phyloP scores from a whole-genome alignment of 1,284 basidiomycete species.

The Lentinula novae-zelandiae region DNA sequence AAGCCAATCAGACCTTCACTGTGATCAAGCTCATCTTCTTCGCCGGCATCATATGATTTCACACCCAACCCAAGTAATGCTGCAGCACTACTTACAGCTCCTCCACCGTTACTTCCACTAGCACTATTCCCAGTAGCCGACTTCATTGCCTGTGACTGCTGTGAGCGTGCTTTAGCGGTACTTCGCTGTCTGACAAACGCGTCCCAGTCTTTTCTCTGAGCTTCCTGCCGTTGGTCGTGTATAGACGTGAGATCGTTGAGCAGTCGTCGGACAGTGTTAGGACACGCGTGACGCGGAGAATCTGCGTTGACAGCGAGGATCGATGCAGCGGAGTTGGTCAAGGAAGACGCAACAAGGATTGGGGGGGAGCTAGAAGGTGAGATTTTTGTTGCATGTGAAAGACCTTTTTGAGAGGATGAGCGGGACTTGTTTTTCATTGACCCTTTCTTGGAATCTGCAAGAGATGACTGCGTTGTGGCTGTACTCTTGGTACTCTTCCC shows the following conservation, averaged over 20 bases:
- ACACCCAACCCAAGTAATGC: constrained; percentile 63
- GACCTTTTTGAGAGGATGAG: constrained; percentile 46
- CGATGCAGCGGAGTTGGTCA: constrained; percentile 36
- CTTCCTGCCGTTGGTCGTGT: constrained; percentile 79
- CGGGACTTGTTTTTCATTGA: constrained; percentile 37
- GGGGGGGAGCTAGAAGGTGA: constrained; percentile 15
- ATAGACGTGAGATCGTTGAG: constrained; percentile 82
- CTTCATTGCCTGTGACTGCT: constrained; percentile 29
- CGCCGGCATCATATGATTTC: constrained; percentile 31
- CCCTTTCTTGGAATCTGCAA: background rate
- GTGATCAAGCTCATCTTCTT: constrained; percentile 69
- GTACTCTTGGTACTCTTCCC: constrained; percentile 17
- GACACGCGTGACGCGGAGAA: constrained; percentile 68
- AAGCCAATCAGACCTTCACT: constrained; percentile 83
- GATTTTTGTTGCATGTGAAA: constrained; percentile 28
- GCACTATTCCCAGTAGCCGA: constrained; percentile 19
- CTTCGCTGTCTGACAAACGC: constrained; percentile 72
- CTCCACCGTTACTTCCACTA: background rate
- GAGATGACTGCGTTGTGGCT: background rate
- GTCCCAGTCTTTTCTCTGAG: constrained; percentile 84
- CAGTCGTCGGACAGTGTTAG: constrained; percentile 72
- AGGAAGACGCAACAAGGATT: constrained; percentile 24
- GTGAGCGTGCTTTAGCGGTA: constrained; percentile 34
- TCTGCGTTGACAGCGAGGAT: constrained; percentile 53
- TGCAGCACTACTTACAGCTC: constrained; percentile 33